Percentiles rank a stretch among this genome's conserved stretches.
phyloP scores from a whole-genome alignment of 352 stramenopile species.

The Pythium phragmiticola region DNA sequence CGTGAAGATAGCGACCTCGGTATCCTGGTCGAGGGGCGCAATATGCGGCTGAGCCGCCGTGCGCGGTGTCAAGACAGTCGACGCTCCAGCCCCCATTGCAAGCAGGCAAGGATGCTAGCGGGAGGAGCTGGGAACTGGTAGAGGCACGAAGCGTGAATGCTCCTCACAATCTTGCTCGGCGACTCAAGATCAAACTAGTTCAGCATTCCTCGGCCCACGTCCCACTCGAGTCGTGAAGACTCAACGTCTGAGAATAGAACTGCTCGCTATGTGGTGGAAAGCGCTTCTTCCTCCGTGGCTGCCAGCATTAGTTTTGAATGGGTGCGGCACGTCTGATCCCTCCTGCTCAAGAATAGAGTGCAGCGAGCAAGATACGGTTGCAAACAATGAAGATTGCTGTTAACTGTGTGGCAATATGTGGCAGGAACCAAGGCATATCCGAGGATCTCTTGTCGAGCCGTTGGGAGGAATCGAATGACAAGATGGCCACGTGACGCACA shows the following conservation, averaged over 20 bases:
- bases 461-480: background rate
- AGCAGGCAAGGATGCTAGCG: background rate
- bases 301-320: background rate
- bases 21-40: constrained; percentile 23
- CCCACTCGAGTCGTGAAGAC: background rate
- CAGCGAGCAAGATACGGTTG: background rate
- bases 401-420: background rate
- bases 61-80: constrained; percentile 20
- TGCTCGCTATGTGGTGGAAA: background rate
- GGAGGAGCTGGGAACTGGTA: background rate
- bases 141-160: constrained; percentile 4
- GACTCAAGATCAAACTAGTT: background rate
- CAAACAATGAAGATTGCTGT: background rate
- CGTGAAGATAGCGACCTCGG: constrained; percentile 49
- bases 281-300: background rate
- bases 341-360: background rate
- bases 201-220: background rate
- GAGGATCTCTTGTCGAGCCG: background rate
- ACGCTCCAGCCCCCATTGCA: constrained; percentile 22
- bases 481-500: background rate
- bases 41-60: constrained; percentile 22
- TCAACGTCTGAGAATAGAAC: background rate
- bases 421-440: background rate
- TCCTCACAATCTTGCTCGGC: constrained; percentile 1
- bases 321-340: background rate